Evolutionary conservation across 768 basidiomycete species (phyloP).

Genomic region (Lactarius akahatsu): DNA sequence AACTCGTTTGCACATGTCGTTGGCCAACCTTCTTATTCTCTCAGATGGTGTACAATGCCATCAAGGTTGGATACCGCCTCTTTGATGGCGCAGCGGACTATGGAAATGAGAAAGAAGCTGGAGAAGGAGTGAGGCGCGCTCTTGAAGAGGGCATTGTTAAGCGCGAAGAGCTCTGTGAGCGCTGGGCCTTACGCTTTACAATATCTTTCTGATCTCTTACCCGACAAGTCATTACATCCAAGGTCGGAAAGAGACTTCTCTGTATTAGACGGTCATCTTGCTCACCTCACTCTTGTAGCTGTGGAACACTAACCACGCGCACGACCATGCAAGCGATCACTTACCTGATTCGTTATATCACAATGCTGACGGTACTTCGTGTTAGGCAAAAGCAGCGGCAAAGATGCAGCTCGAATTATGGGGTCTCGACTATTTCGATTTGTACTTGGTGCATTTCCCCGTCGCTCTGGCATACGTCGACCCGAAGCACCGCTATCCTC

Average conservation of each 20-base stretch:
- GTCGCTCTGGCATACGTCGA: slow-evolving; percentile 80
- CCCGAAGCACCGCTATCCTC: slow-evolving; percentile 71
- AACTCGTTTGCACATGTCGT: background rate
- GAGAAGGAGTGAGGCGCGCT: slow-evolving; percentile 75
- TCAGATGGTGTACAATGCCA: slow-evolving; percentile 79
- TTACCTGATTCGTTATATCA: background rate
- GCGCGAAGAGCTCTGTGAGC: slow-evolving; percentile 82
- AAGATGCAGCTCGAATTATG: slow-evolving; percentile 72
- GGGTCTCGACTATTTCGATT: slow-evolving; percentile 83
- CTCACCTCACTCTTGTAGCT: slow-evolving; percentile 43
- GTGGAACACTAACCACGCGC: slow-evolving; percentile 89
- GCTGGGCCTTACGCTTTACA: background rate
- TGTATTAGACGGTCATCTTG: background rate
- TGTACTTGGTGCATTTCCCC: slow-evolving; percentile 86
- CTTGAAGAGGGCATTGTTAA: slow-evolving; percentile 80
- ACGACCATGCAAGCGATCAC: slow-evolving; percentile 56
- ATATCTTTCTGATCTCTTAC: slow-evolving; percentile 2
- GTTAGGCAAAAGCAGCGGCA: slow-evolving; percentile 51
- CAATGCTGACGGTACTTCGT: background rate
- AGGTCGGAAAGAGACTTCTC: slow-evolving; percentile 42
- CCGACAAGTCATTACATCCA: slow-evolving; percentile 73
- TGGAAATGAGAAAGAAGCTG: slow-evolving; percentile 87
- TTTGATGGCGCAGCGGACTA: slow-evolving; percentile 86
- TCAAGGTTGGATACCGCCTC: slow-evolving; percentile 84
- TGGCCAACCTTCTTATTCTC: slow-evolving; percentile 11